Conservation (phyloP, 2,329 filamentous ascomycete species). For the Cordyceps pruinosa region DNA sequence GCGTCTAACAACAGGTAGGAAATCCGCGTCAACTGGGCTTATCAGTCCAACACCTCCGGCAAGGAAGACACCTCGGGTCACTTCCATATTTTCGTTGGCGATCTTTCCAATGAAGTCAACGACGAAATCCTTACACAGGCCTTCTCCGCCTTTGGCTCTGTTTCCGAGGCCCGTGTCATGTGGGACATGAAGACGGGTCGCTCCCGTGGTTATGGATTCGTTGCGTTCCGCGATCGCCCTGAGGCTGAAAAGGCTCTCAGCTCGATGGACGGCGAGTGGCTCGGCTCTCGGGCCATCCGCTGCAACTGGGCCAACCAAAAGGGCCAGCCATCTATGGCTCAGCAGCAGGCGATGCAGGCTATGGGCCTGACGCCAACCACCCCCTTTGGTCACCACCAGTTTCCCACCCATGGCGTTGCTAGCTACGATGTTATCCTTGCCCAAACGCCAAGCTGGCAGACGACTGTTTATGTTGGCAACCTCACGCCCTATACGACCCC, state of each 20-base stretch:
- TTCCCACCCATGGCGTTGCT: slow-evolving; percentile 91
- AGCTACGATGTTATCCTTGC: slow-evolving; percentile 96
- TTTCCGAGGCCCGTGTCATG: slow-evolving; percentile 98
- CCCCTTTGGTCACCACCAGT: slow-evolving; percentile 94
- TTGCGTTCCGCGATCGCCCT: slow-evolving; percentile 87
- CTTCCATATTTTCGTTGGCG: slow-evolving; percentile 98
- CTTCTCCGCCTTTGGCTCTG: slow-evolving; percentile 90
- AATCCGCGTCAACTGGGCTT: slow-evolving; percentile 99
- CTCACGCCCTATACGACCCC: slow-evolving; percentile 96
- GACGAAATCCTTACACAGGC: slow-evolving; percentile 90
- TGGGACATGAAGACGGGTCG: slow-evolving; percentile 99
- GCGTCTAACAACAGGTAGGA: slow-evolving; percentile 52
- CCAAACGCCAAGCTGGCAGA: slow-evolving; percentile 97
- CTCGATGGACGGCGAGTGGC: slow-evolving; percentile 98
- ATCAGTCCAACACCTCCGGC: slow-evolving; percentile 87
- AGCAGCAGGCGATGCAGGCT: slow-evolving; percentile 92
- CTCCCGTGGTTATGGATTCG: slow-evolving; percentile 94
- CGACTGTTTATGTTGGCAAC: slow-evolving; percentile 96
- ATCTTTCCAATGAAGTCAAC: slow-evolving; percentile 97
- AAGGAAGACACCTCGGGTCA: slow-evolving; percentile 98
- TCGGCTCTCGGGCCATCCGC: slow-evolving; percentile 93
- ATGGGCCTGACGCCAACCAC: slow-evolving; percentile 99
- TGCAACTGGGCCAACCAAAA: slow-evolving; percentile 99
- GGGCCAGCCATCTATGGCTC: slow-evolving; percentile 96
- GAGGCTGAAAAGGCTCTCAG: slow-evolving; percentile 95